phyloP scores from a whole-genome alignment of 768 basidiomycete species.

The Daedaleopsis sinensis region DNA sequence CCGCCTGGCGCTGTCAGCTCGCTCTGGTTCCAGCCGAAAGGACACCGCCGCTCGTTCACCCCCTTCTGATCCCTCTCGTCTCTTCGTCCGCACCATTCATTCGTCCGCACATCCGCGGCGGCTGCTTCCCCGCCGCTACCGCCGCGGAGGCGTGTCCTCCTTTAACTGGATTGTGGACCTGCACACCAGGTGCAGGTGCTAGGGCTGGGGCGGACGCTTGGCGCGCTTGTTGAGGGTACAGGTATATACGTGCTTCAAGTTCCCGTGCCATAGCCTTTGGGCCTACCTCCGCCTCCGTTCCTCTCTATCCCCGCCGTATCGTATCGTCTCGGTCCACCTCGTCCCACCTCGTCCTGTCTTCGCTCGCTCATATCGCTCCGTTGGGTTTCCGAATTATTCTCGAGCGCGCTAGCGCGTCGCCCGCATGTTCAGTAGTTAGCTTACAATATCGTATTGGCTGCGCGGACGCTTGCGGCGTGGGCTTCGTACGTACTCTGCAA shows the following conservation, averaged over 20 bases:
- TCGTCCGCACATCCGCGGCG: not conserved
- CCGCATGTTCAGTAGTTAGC: conserved; percentile 8
- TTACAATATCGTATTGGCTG: not conserved
- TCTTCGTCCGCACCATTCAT: not conserved
- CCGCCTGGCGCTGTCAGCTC: conserved; percentile 6
- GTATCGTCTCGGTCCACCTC: no score
- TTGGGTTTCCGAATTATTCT: conserved; percentile 1
- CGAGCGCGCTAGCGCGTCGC: conserved; percentile 1
- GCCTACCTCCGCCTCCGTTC: conserved; percentile 3
- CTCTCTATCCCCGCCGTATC: no score
- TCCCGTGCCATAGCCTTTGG: not conserved
- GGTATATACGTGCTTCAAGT: no score
- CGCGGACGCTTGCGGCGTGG: not conserved
- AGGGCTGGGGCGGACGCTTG: conserved; percentile 10
- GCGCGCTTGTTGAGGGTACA: not conserved
- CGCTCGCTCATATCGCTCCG: not conserved
- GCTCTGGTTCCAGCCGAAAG: conserved; percentile 29
- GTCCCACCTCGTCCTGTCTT: not conserved
- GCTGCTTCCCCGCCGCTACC: not conserved
- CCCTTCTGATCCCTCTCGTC: not conserved
- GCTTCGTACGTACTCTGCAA: no score
- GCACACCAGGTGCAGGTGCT: conserved; percentile 1
- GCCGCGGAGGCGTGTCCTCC: conserved; percentile 1
- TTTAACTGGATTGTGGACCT: not conserved
- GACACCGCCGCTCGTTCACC: conserved; percentile 24